phyloP scores from a whole-genome alignment of 2,329 filamentous ascomycete genomes.

The Remersonia thermophila region DNA sequence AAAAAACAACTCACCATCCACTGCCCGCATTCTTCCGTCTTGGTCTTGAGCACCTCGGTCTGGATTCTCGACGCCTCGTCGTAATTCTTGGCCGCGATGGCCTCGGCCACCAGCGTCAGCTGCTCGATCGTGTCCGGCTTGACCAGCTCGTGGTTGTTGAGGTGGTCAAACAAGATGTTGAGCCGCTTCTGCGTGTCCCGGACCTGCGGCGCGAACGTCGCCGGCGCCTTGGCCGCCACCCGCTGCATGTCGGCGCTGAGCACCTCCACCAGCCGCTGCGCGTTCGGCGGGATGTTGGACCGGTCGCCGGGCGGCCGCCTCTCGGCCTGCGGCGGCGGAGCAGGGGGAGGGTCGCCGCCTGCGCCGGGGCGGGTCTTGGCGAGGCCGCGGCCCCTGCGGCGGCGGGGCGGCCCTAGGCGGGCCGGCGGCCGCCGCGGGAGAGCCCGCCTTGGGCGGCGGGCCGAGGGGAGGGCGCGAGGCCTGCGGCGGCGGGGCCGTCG shows the following conservation, averaged over 20 bases:
- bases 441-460: constrained; percentile 30
- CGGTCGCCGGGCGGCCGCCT: constrained; percentile 78
- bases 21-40: constrained; percentile 68
- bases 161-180: constrained; percentile 86
- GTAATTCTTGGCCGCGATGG: constrained; percentile 58
- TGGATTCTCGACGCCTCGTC: constrained; percentile 55
- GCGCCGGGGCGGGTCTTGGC: constrained; percentile 23
- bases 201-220: constrained; percentile 78
- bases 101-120: constrained; percentile 50
- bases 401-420: too few species aligned
- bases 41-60: constrained; percentile 62
- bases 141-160: constrained; percentile 92
- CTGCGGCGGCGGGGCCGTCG: constrained; percentile 39
- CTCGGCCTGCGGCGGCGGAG: constrained; percentile 33
- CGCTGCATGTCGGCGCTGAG: constrained; percentile 77
- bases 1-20: constrained; percentile 62
- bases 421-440: constrained; percentile 20
- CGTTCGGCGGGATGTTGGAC: constrained; percentile 69
- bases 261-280: constrained; percentile 69
- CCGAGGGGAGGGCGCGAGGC: constrained; percentile 28
- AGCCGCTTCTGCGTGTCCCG: constrained; percentile 89
- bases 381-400: background rate
- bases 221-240: constrained; percentile 72
- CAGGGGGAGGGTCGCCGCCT: too few species aligned
- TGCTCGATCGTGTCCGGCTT: constrained; percentile 62